These are phyloP conservation scores for Gynandropsis gynandra DNA, from an alignment of 345 rosid genomes.

Conservation along the genomic window DNA sequence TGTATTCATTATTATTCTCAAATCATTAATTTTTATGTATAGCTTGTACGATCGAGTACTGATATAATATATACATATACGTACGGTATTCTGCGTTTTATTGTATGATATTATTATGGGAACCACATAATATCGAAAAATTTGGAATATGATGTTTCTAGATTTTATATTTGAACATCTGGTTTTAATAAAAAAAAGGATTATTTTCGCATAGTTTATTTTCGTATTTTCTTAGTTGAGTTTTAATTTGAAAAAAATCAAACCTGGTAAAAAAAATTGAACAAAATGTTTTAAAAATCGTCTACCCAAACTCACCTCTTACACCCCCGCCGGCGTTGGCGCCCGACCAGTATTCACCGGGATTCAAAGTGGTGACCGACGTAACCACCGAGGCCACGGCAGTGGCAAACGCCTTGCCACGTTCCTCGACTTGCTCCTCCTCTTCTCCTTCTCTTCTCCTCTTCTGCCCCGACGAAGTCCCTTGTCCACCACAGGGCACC, in stretches of 20 bases:
- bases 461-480: conserved; percentile 29
- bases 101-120: no score
- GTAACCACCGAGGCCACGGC: conserved; percentile 9
- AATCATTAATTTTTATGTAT: background rate
- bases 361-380: conserved; percentile 25
- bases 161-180: no score
- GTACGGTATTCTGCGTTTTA: no score
- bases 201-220: no score
- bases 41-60: no score
- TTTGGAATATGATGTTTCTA: no score
- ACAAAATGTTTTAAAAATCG: background rate
- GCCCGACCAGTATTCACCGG: conserved; percentile 22
- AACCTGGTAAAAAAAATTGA: background rate
- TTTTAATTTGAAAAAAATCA: background rate
- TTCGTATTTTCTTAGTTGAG: no score
- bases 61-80: no score
- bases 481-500: conserved; percentile 14
- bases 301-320: conserved; percentile 11
- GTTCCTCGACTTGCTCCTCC: no score
- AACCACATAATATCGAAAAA: no score
- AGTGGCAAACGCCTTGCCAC: background rate
- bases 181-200: no score
- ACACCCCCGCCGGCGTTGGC: conserved; percentile 15
- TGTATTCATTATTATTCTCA: conserved; percentile 7
- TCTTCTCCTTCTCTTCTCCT: conserved; percentile 37